These are phyloP conservation scores for Escovopsis sp. DNA, from an alignment of 2,329 filamentous ascomycete species.

Conservation along the genomic window DNA sequence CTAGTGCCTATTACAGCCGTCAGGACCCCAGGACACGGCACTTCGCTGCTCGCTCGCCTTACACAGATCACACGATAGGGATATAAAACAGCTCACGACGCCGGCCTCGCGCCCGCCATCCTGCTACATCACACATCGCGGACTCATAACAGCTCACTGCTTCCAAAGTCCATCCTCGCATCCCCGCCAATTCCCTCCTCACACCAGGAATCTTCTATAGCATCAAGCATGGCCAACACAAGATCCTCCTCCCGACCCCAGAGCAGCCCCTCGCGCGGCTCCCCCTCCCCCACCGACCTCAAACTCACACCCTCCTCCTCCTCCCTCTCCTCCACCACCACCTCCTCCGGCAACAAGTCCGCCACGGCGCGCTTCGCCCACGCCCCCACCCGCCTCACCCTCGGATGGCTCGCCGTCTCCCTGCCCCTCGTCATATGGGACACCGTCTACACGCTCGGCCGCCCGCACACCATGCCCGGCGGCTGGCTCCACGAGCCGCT, in stretches of 20 bases:
- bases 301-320: conserved; percentile 4
- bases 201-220: too few species aligned
- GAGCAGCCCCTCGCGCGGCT: conserved; percentile 11
- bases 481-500: conserved; percentile 56
- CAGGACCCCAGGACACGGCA: too few species aligned
- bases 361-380: conserved; percentile 23
- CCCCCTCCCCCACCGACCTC: conserved; percentile 2
- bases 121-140: too few species aligned
- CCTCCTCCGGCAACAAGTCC: conserved; percentile 4
- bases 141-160: not conserved
- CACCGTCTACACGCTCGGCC: conserved; percentile 59
- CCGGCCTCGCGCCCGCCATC: too few species aligned
- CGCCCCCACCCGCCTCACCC: conserved; percentile 28
- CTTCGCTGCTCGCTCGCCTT: too few species aligned
- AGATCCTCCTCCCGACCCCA: conserved; percentile 20
- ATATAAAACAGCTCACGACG: too few species aligned
- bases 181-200: too few species aligned
- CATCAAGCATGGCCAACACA: conserved; percentile 21
- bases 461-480: conserved; percentile 69
- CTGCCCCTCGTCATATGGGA: conserved; percentile 75
- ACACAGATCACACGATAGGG: too few species aligned
- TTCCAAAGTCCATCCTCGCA: too few species aligned
- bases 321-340: conserved; percentile 6
- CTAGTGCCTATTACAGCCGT: too few species aligned
- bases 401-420: conserved; percentile 60